Evolutionary conservation across 805 yeast species (phyloP).

Genomic region (Candida pseudoglaebosa): DNA sequence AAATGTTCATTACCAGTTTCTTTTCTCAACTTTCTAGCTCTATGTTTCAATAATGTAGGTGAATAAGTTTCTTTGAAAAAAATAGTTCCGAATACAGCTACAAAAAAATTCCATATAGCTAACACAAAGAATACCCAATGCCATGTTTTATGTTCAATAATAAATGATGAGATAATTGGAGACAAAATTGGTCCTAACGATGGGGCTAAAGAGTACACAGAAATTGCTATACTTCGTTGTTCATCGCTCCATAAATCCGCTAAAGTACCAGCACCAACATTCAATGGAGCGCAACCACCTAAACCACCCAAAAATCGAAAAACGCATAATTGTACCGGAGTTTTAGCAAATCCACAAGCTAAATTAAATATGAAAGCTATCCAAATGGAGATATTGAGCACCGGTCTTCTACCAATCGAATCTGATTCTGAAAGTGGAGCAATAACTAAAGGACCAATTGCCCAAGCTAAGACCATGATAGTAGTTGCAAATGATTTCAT

Average conservation of each 20-base stretch:
- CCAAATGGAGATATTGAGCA: conserved; percentile 50
- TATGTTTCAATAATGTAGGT: conserved; percentile 27
- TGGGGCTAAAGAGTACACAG: conserved; percentile 35
- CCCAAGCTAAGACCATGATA: conserved; percentile 67
- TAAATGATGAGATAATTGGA: conserved; percentile 34
- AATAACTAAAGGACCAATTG: conserved; percentile 58
- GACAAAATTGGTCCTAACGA: conserved; percentile 36
- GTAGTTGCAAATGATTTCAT: conserved; percentile 55
- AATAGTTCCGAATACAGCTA: conserved; percentile 28
- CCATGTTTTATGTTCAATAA: conserved; percentile 30
- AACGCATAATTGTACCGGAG: conserved; percentile 55
- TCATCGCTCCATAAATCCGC: conserved; percentile 56
- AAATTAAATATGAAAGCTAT: conserved; percentile 47
- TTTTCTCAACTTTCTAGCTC: conserved; percentile 25
- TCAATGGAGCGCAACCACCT: conserved; percentile 65
- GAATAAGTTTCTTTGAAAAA: conserved; percentile 34
- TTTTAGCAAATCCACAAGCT: conserved; percentile 60
- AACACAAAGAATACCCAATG: conserved; percentile 36
- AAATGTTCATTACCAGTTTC: conserved; percentile 33
- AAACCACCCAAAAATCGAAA: conserved; percentile 62
- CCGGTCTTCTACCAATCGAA: conserved; percentile 52
- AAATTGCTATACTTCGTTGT: conserved; percentile 50
- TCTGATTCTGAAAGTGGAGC: conserved; percentile 67
- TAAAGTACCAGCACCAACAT: conserved; percentile 66
- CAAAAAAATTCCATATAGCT: conserved; percentile 30